Percentiles rank a stretch among this genome's conserved stretches.
These are phyloP conservation scores for Aureobasidium sp. DNA, from an alignment of 2,329 filamentous ascomycete species.

Conservation along the genomic window DNA sequence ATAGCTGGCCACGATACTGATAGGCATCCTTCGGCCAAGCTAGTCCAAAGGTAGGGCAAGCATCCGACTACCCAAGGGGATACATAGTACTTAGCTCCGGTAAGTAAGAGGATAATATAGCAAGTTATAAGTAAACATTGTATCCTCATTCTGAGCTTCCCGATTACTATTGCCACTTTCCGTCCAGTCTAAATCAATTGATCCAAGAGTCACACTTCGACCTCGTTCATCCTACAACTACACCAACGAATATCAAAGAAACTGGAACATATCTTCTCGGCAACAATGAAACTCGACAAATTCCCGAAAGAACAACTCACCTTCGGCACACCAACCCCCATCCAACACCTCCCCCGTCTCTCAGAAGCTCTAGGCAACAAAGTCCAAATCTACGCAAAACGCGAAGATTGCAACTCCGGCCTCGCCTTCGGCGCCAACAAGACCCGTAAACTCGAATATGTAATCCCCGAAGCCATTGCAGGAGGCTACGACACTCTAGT, in stretches of 20 bases:
- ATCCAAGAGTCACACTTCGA: background rate
- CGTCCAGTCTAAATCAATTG: too few relatives aligned
- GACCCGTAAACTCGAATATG: constrained; percentile 43
- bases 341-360: constrained; percentile 72
- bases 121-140: too few relatives aligned
- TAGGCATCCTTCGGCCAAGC: background rate
- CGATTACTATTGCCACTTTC: too few relatives aligned
- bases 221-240: background rate
- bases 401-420: constrained; percentile 65
- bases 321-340: constrained; percentile 70
- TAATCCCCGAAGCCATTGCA: constrained; percentile 37
- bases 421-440: constrained; percentile 44
- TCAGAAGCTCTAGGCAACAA: constrained; percentile 65
- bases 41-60: background rate
- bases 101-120: too few relatives aligned
- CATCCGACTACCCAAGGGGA: background rate
- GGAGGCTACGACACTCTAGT: constrained; percentile 36
- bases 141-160: too few relatives aligned
- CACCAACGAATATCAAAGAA: background rate
- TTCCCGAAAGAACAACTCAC: constrained; percentile 67
- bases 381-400: constrained; percentile 74
- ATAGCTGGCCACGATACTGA: constrained; percentile 9
- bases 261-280: background rate
- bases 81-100: background rate
- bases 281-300: constrained; percentile 22